These are phyloP conservation scores for Tuber melanosporum DNA, from an alignment of 495 filamentous ascomycete species.

Conservation along the genomic window DNA sequence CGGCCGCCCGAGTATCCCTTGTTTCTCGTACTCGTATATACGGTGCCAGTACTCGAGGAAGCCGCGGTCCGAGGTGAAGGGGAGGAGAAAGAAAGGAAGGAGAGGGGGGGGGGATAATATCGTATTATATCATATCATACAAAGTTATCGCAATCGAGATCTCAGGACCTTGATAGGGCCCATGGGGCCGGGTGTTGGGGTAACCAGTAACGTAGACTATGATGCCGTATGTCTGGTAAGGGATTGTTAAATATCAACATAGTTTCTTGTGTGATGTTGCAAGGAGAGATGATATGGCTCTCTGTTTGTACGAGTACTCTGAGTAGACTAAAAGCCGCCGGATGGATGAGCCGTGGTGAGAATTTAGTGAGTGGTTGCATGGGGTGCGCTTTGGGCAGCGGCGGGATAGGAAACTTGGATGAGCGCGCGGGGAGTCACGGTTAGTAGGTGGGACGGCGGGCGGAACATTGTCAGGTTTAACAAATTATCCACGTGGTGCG, in stretches of 20 bases:
- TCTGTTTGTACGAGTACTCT: not conserved
- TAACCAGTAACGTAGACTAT: not conserved
- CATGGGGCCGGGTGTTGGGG: not conserved
- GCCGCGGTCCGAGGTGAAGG: conserved; percentile 12
- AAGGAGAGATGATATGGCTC: not conserved
- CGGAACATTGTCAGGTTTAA: not conserved
- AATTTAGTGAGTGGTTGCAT: not conserved
- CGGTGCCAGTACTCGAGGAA: conserved; percentile 13
- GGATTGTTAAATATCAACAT: not conserved
- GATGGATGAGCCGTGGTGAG: not conserved
- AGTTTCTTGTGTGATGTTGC: too few relatives aligned
- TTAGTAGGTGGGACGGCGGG: not conserved
- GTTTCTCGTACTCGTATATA: not conserved
- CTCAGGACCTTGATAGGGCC: too few relatives aligned
- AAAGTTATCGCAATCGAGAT: not conserved
- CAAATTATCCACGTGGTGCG: not conserved
- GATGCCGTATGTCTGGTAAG: not conserved
- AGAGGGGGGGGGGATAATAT: not conserved
- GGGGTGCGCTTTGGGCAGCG: not conserved
- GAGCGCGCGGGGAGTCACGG: not conserved
- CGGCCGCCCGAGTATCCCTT: not conserved
- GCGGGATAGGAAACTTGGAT: not conserved
- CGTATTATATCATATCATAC: not conserved
- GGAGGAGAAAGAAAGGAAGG: conserved; percentile 22
- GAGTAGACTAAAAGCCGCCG: not conserved